These are phyloP conservation scores for Backusella sp. DNA, from an alignment of 192 early-diverging fungal genomes.

Conservation along the genomic window DNA sequence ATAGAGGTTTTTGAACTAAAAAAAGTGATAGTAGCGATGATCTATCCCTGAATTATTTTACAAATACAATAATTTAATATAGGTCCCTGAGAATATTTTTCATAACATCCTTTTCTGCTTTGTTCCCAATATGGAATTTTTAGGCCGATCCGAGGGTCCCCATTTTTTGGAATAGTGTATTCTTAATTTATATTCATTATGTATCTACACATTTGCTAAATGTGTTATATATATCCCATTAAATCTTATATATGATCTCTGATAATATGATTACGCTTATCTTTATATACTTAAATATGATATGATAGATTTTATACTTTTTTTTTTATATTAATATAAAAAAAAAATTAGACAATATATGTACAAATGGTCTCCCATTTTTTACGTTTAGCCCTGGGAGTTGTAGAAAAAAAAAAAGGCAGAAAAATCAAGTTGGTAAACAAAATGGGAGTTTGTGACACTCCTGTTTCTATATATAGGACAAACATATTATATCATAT, in stretches of 20 bases:
- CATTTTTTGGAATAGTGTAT: background rate
- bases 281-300: background rate
- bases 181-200: background rate
- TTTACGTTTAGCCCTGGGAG: too few relatives aligned
- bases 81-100: background rate
- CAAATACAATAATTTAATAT: background rate
- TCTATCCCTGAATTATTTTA: background rate
- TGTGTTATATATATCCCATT: background rate
- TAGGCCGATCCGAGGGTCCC: background rate
- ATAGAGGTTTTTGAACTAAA: background rate
- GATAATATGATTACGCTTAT: background rate
- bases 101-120: background rate
- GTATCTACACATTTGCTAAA: background rate
- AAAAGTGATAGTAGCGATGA: background rate
- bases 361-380: too few relatives aligned
- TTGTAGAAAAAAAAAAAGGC: background rate
- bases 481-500: background rate
- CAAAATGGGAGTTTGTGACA: background rate
- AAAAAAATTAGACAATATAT: background rate
- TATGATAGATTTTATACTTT: background rate
- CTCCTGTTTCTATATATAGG: background rate
- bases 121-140: background rate
- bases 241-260: background rate
- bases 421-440: background rate
- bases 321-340: background rate